These are phyloP conservation scores for Annulohypoxylon truncatum DNA, from an alignment of 2,329 filamentous ascomycete species.

Conservation along the genomic window DNA sequence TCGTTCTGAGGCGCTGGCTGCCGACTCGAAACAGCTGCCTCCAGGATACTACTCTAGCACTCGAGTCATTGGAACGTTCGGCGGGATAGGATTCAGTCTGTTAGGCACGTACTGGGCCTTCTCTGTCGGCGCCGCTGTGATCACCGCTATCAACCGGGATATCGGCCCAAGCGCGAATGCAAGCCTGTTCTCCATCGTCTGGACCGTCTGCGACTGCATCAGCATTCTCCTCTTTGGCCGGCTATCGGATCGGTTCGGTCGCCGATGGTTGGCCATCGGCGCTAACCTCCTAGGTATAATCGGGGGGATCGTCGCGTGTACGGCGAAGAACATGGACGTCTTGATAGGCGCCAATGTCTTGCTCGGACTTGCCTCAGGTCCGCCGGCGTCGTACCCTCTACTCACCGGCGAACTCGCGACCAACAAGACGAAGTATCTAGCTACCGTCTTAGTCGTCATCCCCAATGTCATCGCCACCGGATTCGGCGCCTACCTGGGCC, in stretches of 20 bases:
- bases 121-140: conserved; percentile 29
- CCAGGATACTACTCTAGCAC: conserved; percentile 35
- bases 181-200: conserved; percentile 27
- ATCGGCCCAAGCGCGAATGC: conserved; percentile 31
- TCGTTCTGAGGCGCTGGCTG: conserved; percentile 37
- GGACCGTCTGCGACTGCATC: conserved; percentile 32
- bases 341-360: conserved; percentile 41
- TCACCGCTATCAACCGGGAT: conserved; percentile 29
- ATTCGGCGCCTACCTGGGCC: conserved; percentile 38
- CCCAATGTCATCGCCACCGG: conserved; percentile 40
- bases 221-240: conserved; percentile 36
- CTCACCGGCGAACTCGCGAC: conserved; percentile 40
- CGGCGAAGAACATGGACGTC: conserved; percentile 29
- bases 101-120: conserved; percentile 40
- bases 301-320: conserved; percentile 39
- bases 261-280: conserved; percentile 32
- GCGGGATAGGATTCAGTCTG: conserved; percentile 35
- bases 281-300: conserved; percentile 38
- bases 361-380: conserved; percentile 34
- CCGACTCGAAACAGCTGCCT: conserved; percentile 32
- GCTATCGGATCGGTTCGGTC: conserved; percentile 32
- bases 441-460: conserved; percentile 34
- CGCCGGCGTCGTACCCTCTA: conserved; percentile 32
- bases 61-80: conserved; percentile 36
- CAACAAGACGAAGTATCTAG: conserved; percentile 40